Conservation (phyloP, 768 basidiomycete genomes). For the Tulasnella sp. region DNA sequence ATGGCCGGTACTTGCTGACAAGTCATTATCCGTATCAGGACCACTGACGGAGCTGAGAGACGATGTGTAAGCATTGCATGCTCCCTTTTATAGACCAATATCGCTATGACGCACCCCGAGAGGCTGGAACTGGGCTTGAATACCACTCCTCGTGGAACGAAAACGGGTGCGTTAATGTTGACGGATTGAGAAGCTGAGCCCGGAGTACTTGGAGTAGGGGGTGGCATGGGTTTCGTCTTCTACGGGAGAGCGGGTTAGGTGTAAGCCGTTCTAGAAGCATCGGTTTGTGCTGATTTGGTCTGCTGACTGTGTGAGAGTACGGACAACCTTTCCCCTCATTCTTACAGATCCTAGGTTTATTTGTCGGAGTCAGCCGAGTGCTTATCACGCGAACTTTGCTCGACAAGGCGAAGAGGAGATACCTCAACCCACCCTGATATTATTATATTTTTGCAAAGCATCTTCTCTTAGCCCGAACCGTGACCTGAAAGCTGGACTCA, state of each 20-base stretch:
- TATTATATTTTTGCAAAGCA: constrained; percentile 78
- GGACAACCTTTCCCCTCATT: constrained; percentile 78
- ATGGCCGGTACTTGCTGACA: background rate
- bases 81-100: too few relatives aligned
- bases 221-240: background rate
- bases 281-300: constrained; percentile 40
- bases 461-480: background rate
- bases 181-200: background rate
- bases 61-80: background rate
- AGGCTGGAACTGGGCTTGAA: constrained; percentile 14
- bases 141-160: constrained; percentile 50
- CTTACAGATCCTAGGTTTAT: constrained; percentile 59
- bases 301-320: constrained; percentile 56
- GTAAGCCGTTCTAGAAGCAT: too few relatives aligned
- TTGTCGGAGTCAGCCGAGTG: constrained; percentile 14
- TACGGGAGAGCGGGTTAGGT: too few relatives aligned
- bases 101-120: background rate
- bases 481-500: background rate
- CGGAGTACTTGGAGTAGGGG: background rate
- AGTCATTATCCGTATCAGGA: background rate
- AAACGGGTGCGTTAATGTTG: constrained; percentile 66
- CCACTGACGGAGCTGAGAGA: background rate
- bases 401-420: background rate
- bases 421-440: constrained; percentile 66
- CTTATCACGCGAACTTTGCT: too few relatives aligned